These are phyloP conservation scores for Penicillium verrucosum DNA, from an alignment of 2,329 filamentous ascomycete genomes.

Conservation along the genomic window DNA sequence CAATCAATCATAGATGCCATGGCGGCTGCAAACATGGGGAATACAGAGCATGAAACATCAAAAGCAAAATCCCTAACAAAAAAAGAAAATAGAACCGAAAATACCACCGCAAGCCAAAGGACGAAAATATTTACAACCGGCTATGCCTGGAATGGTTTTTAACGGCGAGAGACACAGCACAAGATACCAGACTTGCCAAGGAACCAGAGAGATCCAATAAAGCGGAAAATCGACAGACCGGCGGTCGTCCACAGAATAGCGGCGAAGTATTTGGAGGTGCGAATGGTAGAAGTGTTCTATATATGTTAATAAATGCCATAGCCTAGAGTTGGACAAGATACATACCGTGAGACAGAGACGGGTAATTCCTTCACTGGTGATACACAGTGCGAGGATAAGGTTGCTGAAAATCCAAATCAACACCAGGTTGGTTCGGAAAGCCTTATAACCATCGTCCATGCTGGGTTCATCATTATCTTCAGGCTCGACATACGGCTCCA, in stretches of 20 bases:
- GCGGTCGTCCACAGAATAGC: constrained; percentile 86
- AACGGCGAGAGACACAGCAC: constrained; percentile 86
- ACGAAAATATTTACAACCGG: constrained; percentile 7
- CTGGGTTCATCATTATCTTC: constrained; percentile 77
- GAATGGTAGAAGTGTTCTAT: constrained; percentile 61
- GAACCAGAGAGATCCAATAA: constrained; percentile 89
- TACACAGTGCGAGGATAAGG: constrained; percentile 73
- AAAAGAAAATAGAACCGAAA: not conserved
- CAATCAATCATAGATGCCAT: not conserved
- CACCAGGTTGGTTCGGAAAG: constrained; percentile 92
- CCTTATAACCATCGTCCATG: constrained; percentile 95
- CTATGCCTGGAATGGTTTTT: constrained; percentile 11
- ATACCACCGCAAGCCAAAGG: not conserved
- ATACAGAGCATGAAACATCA: not conserved
- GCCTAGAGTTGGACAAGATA: constrained; percentile 25
- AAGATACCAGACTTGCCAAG: constrained; percentile 87
- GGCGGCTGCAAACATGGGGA: constrained; percentile 1
- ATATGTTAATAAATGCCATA: not conserved
- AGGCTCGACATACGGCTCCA: constrained; percentile 73
- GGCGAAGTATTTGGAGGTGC: constrained; percentile 87
- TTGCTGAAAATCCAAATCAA: constrained; percentile 93
- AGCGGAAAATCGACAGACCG: constrained; percentile 75
- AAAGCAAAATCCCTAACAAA: not conserved
- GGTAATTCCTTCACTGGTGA: constrained; percentile 81
- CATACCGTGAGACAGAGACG: constrained; percentile 79